Evolutionary conservation across 164 flowering plant species (phyloP).

Genomic region (Stephania yunnanensis): DNA sequence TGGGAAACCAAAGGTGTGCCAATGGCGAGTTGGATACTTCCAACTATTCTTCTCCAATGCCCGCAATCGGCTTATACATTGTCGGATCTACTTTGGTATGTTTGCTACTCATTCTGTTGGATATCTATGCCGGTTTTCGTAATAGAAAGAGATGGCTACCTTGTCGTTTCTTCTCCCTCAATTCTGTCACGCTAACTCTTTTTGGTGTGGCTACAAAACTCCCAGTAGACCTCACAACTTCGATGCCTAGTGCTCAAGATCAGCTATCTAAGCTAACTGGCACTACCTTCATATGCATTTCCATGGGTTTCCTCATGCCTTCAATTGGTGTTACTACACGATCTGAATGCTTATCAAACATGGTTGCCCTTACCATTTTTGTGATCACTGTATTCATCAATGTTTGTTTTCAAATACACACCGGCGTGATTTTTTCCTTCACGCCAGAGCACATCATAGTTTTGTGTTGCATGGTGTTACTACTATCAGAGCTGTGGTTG

Average conservation of each 20-base stretch:
- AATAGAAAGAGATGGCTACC: constrained; percentile 7
- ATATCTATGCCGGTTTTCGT: background rate
- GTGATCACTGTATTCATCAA: too few species aligned
- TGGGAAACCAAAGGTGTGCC: too few species aligned
- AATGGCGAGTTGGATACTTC: too few species aligned
- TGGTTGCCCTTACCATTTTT: constrained; percentile 5
- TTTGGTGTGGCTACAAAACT: constrained; percentile 4
- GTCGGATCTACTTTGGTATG: background rate
- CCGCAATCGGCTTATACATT: background rate
- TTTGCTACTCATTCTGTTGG: background rate
- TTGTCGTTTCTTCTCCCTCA: constrained; percentile 8
- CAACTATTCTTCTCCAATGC: constrained; percentile 2
- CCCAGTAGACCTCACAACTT: constrained; percentile 13
- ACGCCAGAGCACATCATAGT: background rate
- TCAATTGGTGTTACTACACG: background rate
- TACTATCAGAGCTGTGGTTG: constrained; percentile 5
- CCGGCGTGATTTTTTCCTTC: constrained; percentile 8
- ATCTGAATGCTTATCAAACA: constrained; percentile 5
- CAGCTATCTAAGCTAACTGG: constrained; percentile 12
- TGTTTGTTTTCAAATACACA: too few species aligned
- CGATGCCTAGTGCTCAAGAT: constrained; percentile 9
- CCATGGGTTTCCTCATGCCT: constrained; percentile 9
- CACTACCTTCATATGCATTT: background rate
- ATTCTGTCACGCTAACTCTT: constrained; percentile 3
- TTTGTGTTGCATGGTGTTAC: constrained; percentile 7